Evolutionary conservation across 441 rosid species (phyloP).

Genomic region (Populus hybrid): DNA sequence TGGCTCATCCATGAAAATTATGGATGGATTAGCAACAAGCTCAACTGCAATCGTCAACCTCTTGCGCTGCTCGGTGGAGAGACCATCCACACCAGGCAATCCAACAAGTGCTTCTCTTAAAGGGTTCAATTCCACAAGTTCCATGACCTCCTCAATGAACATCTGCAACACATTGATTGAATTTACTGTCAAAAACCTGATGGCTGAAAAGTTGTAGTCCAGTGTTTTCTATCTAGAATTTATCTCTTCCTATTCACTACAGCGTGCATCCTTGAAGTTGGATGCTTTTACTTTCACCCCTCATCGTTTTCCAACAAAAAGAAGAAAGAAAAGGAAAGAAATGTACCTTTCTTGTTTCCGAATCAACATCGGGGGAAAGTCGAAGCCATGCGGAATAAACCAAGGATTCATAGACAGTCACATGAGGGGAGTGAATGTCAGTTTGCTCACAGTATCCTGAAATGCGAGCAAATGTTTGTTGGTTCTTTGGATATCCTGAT

Average conservation of each 20-base stretch:
- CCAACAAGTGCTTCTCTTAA: slow-evolving; percentile 64
- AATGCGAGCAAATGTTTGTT: slow-evolving; percentile 68
- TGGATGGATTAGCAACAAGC: slow-evolving; percentile 68
- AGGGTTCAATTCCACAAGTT: slow-evolving; percentile 58
- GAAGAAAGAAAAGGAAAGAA: not conserved
- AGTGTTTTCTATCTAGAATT: not conserved
- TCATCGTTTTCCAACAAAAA: not conserved
- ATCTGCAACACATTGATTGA: slow-evolving; percentile 33
- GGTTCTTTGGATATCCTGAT: slow-evolving; percentile 69
- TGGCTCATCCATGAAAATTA: slow-evolving; percentile 65
- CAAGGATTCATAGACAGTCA: slow-evolving; percentile 66
- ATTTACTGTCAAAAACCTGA: not conserved
- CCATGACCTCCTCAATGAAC: slow-evolving; percentile 73
- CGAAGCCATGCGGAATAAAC: slow-evolving; percentile 72
- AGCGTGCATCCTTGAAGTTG: not conserved
- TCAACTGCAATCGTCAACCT: slow-evolving; percentile 70
- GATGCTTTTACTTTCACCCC: not conserved
- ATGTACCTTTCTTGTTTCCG: slow-evolving; percentile 43
- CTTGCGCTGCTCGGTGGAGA: slow-evolving; percentile 65
- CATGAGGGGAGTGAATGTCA: slow-evolving; percentile 70
- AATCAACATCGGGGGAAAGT: slow-evolving; percentile 46
- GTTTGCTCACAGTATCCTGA: slow-evolving; percentile 76
- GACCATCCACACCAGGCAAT: slow-evolving; percentile 58
- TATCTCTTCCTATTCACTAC: not conserved
- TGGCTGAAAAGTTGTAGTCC: not conserved